Evolutionary conservation across 2,329 filamentous ascomycete genomes (phyloP).

Genomic region (Phoma sp.): DNA sequence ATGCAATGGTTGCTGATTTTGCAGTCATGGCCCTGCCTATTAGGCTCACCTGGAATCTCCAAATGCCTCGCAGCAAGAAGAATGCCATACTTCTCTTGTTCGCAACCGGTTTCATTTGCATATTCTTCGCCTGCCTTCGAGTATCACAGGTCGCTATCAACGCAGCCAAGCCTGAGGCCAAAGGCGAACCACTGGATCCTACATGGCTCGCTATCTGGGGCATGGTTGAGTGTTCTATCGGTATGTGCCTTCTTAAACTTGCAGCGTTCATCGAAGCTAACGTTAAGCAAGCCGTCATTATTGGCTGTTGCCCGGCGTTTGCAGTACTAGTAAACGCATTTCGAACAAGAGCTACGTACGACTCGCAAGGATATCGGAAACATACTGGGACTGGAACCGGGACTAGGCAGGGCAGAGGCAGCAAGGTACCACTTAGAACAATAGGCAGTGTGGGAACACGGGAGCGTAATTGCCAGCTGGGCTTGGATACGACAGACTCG

Average conservation of each 20-base stretch:
- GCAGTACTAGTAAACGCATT: not conserved
- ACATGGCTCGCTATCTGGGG: slow-evolving; percentile 46
- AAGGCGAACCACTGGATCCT: slow-evolving; percentile 23
- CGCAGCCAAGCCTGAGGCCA: slow-evolving; percentile 27
- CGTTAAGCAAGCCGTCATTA: no score
- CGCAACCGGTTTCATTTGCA: no score
- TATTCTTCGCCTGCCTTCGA: slow-evolving; percentile 19
- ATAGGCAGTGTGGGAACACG: not conserved
- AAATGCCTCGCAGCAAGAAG: no score
- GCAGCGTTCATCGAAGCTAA: no score
- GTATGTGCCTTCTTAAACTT: slow-evolving; percentile 3
- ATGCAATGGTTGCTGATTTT: no score
- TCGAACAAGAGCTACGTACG: not conserved
- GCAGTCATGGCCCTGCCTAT: no score
- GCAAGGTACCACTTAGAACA: not conserved
- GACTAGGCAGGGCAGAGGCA: not conserved
- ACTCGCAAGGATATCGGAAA: slow-evolving; percentile 2
- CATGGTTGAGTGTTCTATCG: slow-evolving; percentile 42
- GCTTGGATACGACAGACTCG: not conserved
- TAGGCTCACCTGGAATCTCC: no score
- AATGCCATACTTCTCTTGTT: no score
- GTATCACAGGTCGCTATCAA: slow-evolving; percentile 41
- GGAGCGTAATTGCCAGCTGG: not conserved
- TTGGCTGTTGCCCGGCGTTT: no score
- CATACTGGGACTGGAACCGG: not conserved